A percentile compares a stretch with the other conserved stretches of the same genome.
phyloP scores from a whole-genome alignment of 305 asterid genomes.

The Solanum hybrid region DNA sequence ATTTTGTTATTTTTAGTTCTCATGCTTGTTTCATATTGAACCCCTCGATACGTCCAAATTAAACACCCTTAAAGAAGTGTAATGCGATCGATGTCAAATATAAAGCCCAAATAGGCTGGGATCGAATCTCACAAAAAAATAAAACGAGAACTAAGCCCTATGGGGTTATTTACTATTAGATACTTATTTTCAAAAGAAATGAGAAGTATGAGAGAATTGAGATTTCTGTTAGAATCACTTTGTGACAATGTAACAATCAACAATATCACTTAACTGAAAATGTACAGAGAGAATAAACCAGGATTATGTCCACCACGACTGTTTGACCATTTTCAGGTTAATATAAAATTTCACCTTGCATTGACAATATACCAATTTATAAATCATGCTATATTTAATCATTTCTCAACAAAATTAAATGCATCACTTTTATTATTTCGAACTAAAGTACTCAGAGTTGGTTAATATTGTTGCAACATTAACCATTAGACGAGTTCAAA shows the following conservation, averaged over 20 bases:
- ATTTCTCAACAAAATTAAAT: neutral
- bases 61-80: neutral
- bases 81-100: too few species aligned
- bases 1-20: too few species aligned
- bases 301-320: neutral
- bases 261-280: too few species aligned
- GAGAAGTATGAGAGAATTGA: neutral
- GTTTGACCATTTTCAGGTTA: neutral
- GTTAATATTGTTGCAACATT: neutral
- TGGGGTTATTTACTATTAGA: neutral
- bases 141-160: neutral
- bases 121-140: too few species aligned
- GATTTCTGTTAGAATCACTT: neutral
- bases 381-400: neutral
- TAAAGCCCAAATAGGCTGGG: neutral
- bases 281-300: too few species aligned
- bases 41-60: neutral
- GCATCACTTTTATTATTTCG: neutral
- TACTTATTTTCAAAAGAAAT: too few species aligned
- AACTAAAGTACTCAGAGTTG: neutral
- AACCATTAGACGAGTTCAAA: neutral
- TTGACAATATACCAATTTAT: neutral
- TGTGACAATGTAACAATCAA: neutral
- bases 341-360: too few species aligned
- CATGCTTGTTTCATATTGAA: neutral